Conservation (phyloP, 495 filamentous ascomycete species). For the Hamigera avellanea region DNA sequence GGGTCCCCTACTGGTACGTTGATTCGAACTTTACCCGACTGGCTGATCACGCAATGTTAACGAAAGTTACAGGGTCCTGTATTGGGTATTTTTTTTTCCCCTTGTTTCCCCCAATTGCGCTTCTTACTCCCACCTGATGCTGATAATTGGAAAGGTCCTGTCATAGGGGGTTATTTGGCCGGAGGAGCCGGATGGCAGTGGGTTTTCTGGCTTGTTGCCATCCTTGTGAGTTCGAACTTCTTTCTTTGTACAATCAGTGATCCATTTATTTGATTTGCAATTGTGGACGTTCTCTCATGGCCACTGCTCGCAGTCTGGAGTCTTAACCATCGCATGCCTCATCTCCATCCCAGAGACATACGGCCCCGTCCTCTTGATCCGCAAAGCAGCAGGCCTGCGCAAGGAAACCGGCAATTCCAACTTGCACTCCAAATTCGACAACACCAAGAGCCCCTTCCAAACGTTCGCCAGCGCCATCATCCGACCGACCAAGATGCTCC, state of each 20-base stretch:
- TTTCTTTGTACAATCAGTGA: neutral
- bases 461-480: conserved; percentile 42
- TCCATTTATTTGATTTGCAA: no score
- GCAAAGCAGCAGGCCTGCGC: conserved; percentile 40
- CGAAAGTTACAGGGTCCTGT: no score
- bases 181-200: conserved; percentile 53
- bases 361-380: conserved; percentile 46
- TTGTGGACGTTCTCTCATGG: no score
- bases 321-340: conserved; percentile 16
- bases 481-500: conserved; percentile 45
- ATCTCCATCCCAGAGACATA: conserved; percentile 55
- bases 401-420: conserved; percentile 51
- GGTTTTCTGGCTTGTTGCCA: conserved; percentile 44
- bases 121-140: no score
- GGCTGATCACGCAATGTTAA: no score
- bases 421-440: conserved; percentile 38
- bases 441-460: conserved; percentile 28
- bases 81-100: no score
- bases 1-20: conserved; percentile 32
- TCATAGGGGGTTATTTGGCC: conserved; percentile 30
- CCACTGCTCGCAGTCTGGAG: no score
- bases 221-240: neutral
- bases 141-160: no score
- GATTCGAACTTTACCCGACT: no score
- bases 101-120: no score